A percentile compares a stretch with the other conserved stretches of the same genome.
These are phyloP conservation scores for Jackrogersella minutella DNA, from an alignment of 495 filamentous ascomycete genomes.

Conservation along the genomic window DNA sequence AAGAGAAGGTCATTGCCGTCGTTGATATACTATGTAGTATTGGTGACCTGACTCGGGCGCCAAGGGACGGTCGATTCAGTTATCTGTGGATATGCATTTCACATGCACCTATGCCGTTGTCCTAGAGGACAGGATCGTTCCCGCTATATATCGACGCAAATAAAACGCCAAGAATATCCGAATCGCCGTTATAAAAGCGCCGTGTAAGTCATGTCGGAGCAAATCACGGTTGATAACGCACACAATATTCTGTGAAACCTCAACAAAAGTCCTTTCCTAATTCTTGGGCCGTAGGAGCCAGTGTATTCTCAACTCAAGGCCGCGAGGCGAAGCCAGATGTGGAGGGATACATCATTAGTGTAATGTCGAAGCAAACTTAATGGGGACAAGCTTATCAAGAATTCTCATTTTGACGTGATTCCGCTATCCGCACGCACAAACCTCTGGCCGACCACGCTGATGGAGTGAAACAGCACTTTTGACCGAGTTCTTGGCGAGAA, in stretches of 20 bases:
- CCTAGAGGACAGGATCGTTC: not conserved
- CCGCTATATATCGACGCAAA: not conserved
- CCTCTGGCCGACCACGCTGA: not conserved
- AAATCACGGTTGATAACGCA: not conserved
- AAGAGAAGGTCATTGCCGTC: not conserved
- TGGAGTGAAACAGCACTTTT: constrained; percentile 2
- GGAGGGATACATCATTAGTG: constrained; percentile 15
- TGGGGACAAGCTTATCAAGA: constrained; percentile 18
- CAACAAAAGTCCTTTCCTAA: not conserved
- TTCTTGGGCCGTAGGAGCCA: not conserved
- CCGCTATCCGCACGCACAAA: not conserved
- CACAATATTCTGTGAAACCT: not conserved
- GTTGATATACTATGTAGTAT: constrained; percentile 7
- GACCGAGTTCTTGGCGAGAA: not conserved
- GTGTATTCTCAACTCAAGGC: constrained; percentile 7
- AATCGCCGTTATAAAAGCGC: not conserved
- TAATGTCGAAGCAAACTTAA: constrained; percentile 24
- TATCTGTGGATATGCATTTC: not conserved
- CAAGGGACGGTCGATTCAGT: not conserved
- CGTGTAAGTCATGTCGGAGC: constrained; percentile 10
- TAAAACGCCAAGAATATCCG: constrained; percentile 9
- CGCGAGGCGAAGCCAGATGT: constrained; percentile 7
- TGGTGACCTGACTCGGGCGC: not conserved
- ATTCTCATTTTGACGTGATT: constrained; percentile 3
- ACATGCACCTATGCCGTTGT: no score